Conservation (phyloP, 257 asterid genomes). For the Avicennia marina region DNA sequence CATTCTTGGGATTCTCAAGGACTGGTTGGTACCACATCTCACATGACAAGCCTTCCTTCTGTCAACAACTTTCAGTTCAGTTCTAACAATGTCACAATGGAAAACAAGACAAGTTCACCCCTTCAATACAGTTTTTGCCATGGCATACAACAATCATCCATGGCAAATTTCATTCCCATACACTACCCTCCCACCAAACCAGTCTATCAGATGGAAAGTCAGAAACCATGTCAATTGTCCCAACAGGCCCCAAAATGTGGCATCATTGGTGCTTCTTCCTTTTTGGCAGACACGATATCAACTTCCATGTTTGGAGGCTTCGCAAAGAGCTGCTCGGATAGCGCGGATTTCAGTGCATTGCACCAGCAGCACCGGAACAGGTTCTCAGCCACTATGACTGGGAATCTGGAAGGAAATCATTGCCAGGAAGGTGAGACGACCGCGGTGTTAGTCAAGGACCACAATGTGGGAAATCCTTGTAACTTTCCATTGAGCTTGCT, state of each 20-base stretch:
- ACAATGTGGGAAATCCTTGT: constrained; percentile 26
- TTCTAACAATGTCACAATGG: constrained; percentile 24
- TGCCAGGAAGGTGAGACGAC: background rate
- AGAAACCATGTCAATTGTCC: constrained; percentile 23
- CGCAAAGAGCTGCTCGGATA: constrained; percentile 10
- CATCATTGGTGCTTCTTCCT: constrained; percentile 50
- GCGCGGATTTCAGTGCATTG: constrained; percentile 4
- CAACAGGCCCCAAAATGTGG: constrained; percentile 18
- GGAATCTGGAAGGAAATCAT: constrained; percentile 20
- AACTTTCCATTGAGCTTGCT: constrained; percentile 14
- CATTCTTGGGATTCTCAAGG: constrained; percentile 48
- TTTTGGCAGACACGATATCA: constrained; percentile 54
- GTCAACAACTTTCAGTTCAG: constrained; percentile 20
- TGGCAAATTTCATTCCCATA: constrained; percentile 32
- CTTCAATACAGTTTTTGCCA: constrained; percentile 30
- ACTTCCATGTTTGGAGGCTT: constrained; percentile 42
- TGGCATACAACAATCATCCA: constrained; percentile 30
- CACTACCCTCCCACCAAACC: constrained; percentile 17
- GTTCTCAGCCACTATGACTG: background rate
- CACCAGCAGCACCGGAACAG: constrained; percentile 10
- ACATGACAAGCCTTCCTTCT: constrained; percentile 19
- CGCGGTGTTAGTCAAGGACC: constrained; percentile 10
- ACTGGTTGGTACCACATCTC: constrained; percentile 21
- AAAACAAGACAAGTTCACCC: constrained; percentile 23
- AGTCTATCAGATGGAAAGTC: constrained; percentile 16